Evolutionary conservation across 352 stramenopile species (phyloP), one percentile per base, ranked within the genome.

Genomic region (Globisporangium heterothallicum): DNA sequence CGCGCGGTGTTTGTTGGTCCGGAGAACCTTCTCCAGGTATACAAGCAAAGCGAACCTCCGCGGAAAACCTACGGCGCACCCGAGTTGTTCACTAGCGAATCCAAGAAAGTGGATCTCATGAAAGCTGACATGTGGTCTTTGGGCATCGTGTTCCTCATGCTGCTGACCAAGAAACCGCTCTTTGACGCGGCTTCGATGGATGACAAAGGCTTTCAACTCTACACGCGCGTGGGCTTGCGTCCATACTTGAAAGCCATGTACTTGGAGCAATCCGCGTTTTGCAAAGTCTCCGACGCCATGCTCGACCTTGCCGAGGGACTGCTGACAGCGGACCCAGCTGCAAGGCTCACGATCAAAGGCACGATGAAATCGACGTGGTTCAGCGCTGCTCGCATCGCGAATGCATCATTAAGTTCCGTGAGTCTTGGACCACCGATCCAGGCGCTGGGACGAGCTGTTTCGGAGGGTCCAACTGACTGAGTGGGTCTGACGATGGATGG

Each of bases 241-340:
- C 66, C 62, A 0, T 86, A 82, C 46, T 43, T 86, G 42, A 76
- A 77, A 40, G 65, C 68, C 6, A 84, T 86, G 70, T 84, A 84
- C 59, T 56, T 86, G 6, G 74, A 86, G 38, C 74, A 86, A 44
- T 77, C 63, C 3, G 72, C 72, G 12, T 65, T 86, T 12, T 84
- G 70, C 42, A 68, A 67, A 19, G 53, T 86, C n/a, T 74, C 72
- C 1, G 74, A 79, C 8, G 72, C 75, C 4, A 61, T 87, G 36
- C 49, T 97, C 13, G 72, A 80, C 32, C 62, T 98, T 9, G 61
- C 94, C 3, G 84, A 96, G 42, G 81, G 86, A 0, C 66, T 97
- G 35, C 65, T 97, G 4, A 73, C 86, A 21, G 64, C 95, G 8
- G 80, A 97, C 60, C 88, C 92, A 0, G 66, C 60, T 6, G 72